Evolutionary conservation across 116 monocot species (phyloP).

Genomic region (Trichopus zeylanicus): DNA sequence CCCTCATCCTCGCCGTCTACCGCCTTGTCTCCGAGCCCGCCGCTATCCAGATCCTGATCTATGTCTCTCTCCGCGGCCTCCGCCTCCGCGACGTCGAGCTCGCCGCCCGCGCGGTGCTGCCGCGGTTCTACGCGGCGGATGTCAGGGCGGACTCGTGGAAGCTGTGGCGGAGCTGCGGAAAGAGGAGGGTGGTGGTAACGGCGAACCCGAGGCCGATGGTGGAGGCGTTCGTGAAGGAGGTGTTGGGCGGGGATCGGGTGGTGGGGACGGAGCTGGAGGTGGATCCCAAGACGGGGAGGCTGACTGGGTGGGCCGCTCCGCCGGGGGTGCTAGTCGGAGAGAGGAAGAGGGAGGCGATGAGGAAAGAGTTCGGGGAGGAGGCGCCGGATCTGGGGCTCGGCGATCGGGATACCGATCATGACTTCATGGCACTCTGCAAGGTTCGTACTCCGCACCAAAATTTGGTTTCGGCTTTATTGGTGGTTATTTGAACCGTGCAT

Average conservation of each 20-base stretch:
- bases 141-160: slow-evolving; percentile 64
- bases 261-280: slow-evolving; percentile 80
- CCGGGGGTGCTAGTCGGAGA: slow-evolving; percentile 56
- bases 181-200: slow-evolving; percentile 72
- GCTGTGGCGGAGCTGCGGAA: slow-evolving; percentile 43
- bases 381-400: slow-evolving; percentile 76
- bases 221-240: slow-evolving; percentile 60
- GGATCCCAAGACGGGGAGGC: slow-evolving; percentile 29
- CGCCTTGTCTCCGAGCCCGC: slow-evolving; percentile 43
- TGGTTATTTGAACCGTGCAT: no score
- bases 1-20: slow-evolving; percentile 50
- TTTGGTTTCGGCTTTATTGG: background rate
- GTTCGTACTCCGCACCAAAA: slow-evolving; percentile 10
- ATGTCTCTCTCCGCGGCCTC: slow-evolving; percentile 48
- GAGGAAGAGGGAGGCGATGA: slow-evolving; percentile 46
- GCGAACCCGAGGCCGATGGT: slow-evolving; percentile 88
- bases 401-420: slow-evolving; percentile 60
- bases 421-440: slow-evolving; percentile 86
- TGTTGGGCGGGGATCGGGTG: slow-evolving; percentile 59
- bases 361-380: slow-evolving; percentile 28
- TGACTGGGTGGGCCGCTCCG: slow-evolving; percentile 44
- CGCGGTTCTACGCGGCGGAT: slow-evolving; percentile 69
- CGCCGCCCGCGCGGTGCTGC: slow-evolving; percentile 49
- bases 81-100: slow-evolving; percentile 47
- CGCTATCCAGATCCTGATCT: slow-evolving; percentile 56